Conservation (phyloP, 2,329 filamentous ascomycete species). For the Endocalyx cinctus region DNA sequence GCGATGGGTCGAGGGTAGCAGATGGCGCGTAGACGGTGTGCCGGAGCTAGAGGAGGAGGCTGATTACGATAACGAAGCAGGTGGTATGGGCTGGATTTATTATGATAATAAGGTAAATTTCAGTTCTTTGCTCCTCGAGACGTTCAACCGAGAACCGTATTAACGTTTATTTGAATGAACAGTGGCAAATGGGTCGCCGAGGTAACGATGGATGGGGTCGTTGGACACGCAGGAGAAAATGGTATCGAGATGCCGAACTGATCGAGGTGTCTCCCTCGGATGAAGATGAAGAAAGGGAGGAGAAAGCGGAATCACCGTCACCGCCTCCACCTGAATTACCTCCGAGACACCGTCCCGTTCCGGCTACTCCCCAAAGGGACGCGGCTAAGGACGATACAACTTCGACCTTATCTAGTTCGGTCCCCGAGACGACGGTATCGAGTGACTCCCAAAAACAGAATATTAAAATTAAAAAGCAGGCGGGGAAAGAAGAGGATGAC, state of each 20-base stretch:
- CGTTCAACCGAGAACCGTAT: not conserved
- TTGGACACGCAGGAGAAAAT: conserved; percentile 90
- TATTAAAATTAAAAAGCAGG: conserved; percentile 2
- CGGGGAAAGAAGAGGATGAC: conserved; percentile 20
- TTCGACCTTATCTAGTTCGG: conserved; percentile 7
- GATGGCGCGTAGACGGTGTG: conserved; percentile 82
- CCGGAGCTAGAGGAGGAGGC: conserved; percentile 43
- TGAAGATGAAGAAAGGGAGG: not conserved
- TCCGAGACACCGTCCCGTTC: conserved; percentile 19
- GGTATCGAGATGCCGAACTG: conserved; percentile 93
- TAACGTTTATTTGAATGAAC: conserved; percentile 5
- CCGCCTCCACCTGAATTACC: conserved; percentile 22
- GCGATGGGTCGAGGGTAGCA: conserved; percentile 78
- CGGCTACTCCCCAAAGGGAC: conserved; percentile 2
- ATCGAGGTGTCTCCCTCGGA: conserved; percentile 60
- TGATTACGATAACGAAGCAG: conserved; percentile 56
- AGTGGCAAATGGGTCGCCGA: conserved; percentile 87
- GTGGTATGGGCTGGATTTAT: conserved; percentile 84
- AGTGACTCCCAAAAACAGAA: not conserved
- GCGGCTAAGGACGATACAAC: too few species aligned
- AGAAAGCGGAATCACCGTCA: conserved; percentile 8
- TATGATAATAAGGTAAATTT: conserved; percentile 86
- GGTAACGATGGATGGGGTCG: conserved; percentile 88
- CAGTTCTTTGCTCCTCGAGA: not conserved
- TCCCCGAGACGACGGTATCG: conserved; percentile 3